Evolutionary conservation across 192 early-diverging fungal species (phyloP).

Genomic region (Backusella westeae): DNA sequence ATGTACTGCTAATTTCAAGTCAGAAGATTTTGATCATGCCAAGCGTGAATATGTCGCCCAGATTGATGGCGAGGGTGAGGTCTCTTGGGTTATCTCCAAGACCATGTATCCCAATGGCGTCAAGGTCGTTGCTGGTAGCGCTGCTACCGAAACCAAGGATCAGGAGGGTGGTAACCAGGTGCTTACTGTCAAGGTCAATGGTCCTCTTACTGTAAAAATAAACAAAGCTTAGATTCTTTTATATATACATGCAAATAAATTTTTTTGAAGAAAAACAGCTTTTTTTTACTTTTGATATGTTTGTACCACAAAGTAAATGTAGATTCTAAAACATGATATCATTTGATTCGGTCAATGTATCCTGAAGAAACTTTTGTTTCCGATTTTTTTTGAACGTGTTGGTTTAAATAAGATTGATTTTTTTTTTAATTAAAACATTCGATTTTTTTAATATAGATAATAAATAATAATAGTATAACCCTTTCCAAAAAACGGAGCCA

Average conservation of each 20-base stretch:
- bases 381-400: no score
- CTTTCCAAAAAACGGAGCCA: no score
- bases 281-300: not conserved
- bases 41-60: conserved; percentile 31
- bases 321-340: not conserved
- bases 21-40: conserved; percentile 40
- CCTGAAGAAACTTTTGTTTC: not conserved
- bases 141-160: conserved; percentile 11
- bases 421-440: no score
- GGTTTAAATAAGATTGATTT: no score
- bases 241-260: not conserved
- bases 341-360: not conserved
- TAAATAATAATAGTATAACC: no score
- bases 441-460: no score
- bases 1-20: conserved; percentile 25
- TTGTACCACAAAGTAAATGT: not conserved
- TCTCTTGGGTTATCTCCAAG: conserved; percentile 28
- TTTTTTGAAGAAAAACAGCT: not conserved
- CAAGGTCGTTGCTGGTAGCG: conserved; percentile 36
- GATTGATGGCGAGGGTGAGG: conserved; percentile 27
- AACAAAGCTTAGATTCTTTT: conserved; percentile 19
- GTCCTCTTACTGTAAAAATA: conserved; percentile 29
- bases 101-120: conserved; percentile 52
- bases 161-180: conserved; percentile 14
- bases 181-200: conserved; percentile 19